These are phyloP conservation scores for Besnoitia besnoiti DNA, from an alignment of 169 alveolate genomes.

Conservation along the genomic window DNA sequence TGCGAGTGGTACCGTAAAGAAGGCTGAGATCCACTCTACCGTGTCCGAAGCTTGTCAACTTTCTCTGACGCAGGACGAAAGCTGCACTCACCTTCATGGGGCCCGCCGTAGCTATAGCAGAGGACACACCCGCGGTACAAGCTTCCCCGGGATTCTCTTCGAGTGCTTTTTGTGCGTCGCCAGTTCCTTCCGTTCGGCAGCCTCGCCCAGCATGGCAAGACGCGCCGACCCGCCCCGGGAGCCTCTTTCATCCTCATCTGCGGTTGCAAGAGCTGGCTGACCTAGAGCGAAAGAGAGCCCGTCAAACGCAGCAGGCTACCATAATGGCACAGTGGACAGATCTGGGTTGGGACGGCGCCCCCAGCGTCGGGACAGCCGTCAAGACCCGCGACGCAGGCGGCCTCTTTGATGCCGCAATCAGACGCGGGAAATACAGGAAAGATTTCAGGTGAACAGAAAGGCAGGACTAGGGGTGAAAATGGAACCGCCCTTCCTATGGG, in stretches of 20 bases:
- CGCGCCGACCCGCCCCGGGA: background rate
- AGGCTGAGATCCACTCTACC: too few species aligned
- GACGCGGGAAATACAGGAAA: background rate
- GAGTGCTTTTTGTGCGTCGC: background rate
- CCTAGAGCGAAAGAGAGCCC: background rate
- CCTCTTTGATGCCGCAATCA: too few species aligned
- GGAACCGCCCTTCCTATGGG: too few species aligned
- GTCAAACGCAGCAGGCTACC: background rate
- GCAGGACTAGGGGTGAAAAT: too few species aligned
- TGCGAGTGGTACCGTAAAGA: too few species aligned
- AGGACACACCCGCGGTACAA: too few species aligned
- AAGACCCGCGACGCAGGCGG: background rate
- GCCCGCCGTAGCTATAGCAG: too few species aligned
- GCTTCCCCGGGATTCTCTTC: background rate
- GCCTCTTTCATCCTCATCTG: slow-evolving; percentile 31
- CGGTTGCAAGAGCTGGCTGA: background rate
- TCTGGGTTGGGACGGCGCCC: background rate
- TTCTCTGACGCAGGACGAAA: too few species aligned
- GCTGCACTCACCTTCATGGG: too few species aligned
- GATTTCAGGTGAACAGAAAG: slow-evolving; percentile 27
- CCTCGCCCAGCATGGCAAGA: slow-evolving; percentile 30
- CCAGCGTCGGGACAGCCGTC: background rate
- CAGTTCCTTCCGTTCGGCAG: background rate
- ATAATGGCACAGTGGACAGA: background rate
- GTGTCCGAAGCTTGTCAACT: too few species aligned